Conservation (phyloP, 78 protist genomes). For the Capsaspora owczarzaki region DNA sequence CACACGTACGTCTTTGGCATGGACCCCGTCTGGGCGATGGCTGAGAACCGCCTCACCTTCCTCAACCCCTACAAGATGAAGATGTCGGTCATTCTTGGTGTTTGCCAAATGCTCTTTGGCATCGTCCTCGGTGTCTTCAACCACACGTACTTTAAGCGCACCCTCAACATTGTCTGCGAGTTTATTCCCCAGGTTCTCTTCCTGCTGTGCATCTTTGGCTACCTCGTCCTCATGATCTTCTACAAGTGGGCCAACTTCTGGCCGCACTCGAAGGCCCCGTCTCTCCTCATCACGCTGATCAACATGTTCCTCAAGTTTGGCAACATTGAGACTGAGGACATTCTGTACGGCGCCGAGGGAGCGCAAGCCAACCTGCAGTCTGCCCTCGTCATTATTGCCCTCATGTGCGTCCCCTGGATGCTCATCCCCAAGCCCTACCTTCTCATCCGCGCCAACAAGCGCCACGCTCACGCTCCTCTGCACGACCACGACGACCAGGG, state of each 20-base stretch:
- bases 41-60: conserved; percentile 81
- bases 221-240: conserved; percentile 69
- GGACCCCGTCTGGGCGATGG: conserved; percentile 47
- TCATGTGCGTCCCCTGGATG: conserved; percentile 77
- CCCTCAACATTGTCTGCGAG: conserved; percentile 49
- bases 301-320: conserved; percentile 73
- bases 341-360: not conserved
- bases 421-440: conserved; percentile 77
- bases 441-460: conserved; percentile 25
- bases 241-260: conserved; percentile 63
- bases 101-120: conserved; percentile 92
- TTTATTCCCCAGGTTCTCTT: conserved; percentile 93
- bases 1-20: conserved; percentile 10
- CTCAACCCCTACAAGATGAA: conserved; percentile 99
- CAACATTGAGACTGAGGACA: not conserved
- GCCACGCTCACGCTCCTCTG: not conserved
- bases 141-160: conserved; percentile 45
- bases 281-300: conserved; percentile 62
- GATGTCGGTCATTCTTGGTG: conserved; percentile 91
- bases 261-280: conserved; percentile 31
- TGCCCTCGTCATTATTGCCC: conserved; percentile 56
- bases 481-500: too few relatives aligned
- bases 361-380: conserved; percentile 33
- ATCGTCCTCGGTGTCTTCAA: conserved; percentile 70
- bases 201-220: conserved; percentile 94